Evolutionary conservation across 495 filamentous ascomycete species (phyloP).

Genomic region (Collariella sp.): DNA sequence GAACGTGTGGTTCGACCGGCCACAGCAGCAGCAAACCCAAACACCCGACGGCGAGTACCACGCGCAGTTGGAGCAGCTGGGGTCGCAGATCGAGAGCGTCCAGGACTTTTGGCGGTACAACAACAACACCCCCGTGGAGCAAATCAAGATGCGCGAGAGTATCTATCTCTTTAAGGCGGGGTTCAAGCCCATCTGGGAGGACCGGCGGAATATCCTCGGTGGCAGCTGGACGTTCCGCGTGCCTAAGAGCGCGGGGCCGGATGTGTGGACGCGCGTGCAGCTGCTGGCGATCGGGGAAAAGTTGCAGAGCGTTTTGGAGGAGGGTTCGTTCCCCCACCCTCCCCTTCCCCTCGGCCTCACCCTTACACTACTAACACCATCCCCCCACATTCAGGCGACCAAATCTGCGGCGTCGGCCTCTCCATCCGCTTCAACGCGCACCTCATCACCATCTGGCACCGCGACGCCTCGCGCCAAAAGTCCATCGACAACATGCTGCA

Average conservation of each 20-base stretch:
- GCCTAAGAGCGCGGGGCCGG: constrained; percentile 58
- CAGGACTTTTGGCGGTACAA: constrained; percentile 81
- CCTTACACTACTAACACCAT: background rate
- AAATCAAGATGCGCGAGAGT: constrained; percentile 69
- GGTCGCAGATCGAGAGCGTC: constrained; percentile 61
- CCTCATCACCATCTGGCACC: constrained; percentile 82
- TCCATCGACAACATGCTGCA: constrained; percentile 63
- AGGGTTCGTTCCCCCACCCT: constrained; percentile 41
- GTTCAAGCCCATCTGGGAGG: constrained; percentile 84
- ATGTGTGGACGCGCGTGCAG: constrained; percentile 73
- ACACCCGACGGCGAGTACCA: constrained; percentile 42
- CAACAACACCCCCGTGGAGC: constrained; percentile 76
- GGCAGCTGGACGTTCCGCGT: constrained; percentile 86
- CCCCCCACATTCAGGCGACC: constrained; percentile 49
- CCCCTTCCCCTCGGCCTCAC: background rate
- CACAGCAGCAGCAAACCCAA: constrained; percentile 12
- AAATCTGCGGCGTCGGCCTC: constrained; percentile 66
- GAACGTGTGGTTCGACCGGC: constrained; percentile 53
- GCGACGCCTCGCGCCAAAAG: constrained; percentile 61
- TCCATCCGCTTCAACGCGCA: constrained; percentile 68
- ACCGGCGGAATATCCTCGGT: constrained; percentile 69
- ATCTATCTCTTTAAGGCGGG: constrained; percentile 85
- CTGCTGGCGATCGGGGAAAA: constrained; percentile 79
- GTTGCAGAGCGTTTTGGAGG: constrained; percentile 65
- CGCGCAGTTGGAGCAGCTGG: constrained; percentile 57